A percentile compares a stretch with the other conserved stretches of the same genome.
Conservation (phyloP, 139 green algal genomes). For the Chlorella sp. region DNA sequence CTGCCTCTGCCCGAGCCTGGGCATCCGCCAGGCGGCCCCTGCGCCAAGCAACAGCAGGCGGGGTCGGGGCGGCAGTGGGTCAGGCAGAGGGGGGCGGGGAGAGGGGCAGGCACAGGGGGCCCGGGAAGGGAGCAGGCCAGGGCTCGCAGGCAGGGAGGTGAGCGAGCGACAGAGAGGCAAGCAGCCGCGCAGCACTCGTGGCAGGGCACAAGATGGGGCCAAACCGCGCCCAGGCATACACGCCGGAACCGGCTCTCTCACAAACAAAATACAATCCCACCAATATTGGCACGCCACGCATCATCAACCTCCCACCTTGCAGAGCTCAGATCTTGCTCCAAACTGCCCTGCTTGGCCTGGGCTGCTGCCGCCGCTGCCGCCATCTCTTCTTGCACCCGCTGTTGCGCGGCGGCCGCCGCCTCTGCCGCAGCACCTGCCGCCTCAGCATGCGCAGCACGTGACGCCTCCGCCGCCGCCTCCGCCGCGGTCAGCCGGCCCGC, state of each 20-base stretch:
- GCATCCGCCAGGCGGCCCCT: conserved; percentile 35
- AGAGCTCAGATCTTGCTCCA: conserved; percentile 13
- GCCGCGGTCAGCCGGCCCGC: conserved; percentile 8
- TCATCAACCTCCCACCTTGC: conserved; percentile 16
- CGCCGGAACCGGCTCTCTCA: too few species aligned
- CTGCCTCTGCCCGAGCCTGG: conserved; percentile 33
- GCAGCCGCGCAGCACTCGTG: background rate
- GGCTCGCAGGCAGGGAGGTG: background rate
- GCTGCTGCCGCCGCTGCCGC: background rate
- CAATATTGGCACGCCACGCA: too few species aligned
- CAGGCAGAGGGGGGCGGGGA: too few species aligned
- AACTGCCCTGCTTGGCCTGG: background rate
- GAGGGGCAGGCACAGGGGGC: background rate
- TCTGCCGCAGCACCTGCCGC: background rate
- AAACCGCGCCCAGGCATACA: too few species aligned
- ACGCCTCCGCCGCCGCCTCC: conserved; percentile 18
- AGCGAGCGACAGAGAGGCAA: background rate
- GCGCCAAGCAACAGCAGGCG: background rate
- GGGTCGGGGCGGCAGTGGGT: background rate
- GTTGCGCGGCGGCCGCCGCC: background rate
- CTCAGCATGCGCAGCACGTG: conserved; percentile 31
- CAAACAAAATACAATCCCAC: too few species aligned
- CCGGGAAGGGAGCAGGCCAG: background rate
- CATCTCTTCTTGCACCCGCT: background rate
- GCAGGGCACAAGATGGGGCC: too few species aligned